Percentiles rank a stretch among this genome's conserved stretches.
Conservation (phyloP, 1,139 yeast species). For the Ogataea hybrid region DNA sequence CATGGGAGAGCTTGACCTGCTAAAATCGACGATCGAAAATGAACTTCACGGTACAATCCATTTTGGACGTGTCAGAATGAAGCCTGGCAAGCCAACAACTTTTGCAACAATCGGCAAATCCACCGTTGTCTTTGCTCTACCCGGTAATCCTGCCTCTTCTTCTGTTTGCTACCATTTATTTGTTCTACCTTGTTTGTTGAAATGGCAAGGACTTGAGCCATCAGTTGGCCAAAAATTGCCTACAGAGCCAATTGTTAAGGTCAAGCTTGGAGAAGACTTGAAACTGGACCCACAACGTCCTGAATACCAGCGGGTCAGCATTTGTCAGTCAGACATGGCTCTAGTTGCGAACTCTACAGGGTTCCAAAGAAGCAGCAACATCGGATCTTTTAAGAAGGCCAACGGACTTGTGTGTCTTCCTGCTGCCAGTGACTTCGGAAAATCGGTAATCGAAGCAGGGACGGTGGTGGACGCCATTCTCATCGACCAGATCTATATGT, state of each 20-base stretch:
- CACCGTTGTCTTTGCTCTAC: conserved; percentile 43
- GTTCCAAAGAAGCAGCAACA: conserved; percentile 46
- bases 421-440: conserved; percentile 21
- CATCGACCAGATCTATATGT: conserved; percentile 16
- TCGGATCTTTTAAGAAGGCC: conserved; percentile 44
- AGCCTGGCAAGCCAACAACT: conserved; percentile 55
- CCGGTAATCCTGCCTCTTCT: conserved; percentile 55
- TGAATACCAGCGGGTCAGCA: conserved; percentile 45
- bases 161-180: conserved; percentile 44
- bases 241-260: conserved; percentile 32
- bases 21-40: conserved; percentile 45
- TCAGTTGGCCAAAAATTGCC: conserved; percentile 21
- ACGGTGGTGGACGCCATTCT: conserved; percentile 18
- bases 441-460: conserved; percentile 12
- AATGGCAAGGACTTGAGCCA: conserved; percentile 32
- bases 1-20: conserved; percentile 50
- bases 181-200: conserved; percentile 43
- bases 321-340: conserved; percentile 28
- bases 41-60: conserved; percentile 41
- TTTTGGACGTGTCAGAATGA: conserved; percentile 53
- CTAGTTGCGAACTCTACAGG: conserved; percentile 43
- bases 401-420: conserved; percentile 45
- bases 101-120: conserved; percentile 40
- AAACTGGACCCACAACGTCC: conserved; percentile 43
- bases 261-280: conserved; percentile 31